phyloP scores from a whole-genome alignment of 2,329 filamentous ascomycete genomes.

The Penicillium thymicola region DNA sequence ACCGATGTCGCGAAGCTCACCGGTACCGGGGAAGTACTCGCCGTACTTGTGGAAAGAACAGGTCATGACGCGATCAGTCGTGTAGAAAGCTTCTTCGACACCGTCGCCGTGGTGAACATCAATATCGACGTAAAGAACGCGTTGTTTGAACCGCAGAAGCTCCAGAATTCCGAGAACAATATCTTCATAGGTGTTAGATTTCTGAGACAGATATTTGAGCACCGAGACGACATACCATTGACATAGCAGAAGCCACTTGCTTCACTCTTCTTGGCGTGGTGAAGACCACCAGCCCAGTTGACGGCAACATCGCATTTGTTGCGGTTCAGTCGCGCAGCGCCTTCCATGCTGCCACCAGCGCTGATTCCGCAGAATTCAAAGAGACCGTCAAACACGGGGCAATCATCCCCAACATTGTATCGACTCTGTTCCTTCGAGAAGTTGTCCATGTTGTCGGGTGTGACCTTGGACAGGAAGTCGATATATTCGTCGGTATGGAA shows the following conservation, averaged over 20 bases:
- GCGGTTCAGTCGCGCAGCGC: constrained; percentile 64
- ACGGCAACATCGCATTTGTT: constrained; percentile 65
- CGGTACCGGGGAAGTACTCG: constrained; percentile 69
- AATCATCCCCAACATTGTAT: constrained; percentile 65
- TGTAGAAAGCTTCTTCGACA: constrained; percentile 70
- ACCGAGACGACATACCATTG: constrained; percentile 56
- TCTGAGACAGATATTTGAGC: not conserved
- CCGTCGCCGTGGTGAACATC: constrained; percentile 67
- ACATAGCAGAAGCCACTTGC: constrained; percentile 98
- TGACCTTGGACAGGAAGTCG: constrained; percentile 77
- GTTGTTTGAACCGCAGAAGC: constrained; percentile 60
- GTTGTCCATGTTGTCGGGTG: constrained; percentile 96
- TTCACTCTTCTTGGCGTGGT: constrained; percentile 93
- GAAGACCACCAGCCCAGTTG: constrained; percentile 93
- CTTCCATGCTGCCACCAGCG: constrained; percentile 68
- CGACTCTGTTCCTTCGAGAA: constrained; percentile 86
- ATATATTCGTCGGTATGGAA: constrained; percentile 73
- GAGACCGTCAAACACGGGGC: constrained; percentile 66
- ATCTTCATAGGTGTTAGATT: constrained; percentile 43
- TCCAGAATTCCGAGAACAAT: constrained; percentile 66
- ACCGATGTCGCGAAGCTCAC: constrained; percentile 66
- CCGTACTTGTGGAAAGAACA: constrained; percentile 71
- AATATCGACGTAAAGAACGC: constrained; percentile 65
- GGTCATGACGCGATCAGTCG: constrained; percentile 69
- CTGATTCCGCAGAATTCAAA: constrained; percentile 71